Conservation (phyloP, 1,139 yeast species). For the Diutina catenulata region DNA sequence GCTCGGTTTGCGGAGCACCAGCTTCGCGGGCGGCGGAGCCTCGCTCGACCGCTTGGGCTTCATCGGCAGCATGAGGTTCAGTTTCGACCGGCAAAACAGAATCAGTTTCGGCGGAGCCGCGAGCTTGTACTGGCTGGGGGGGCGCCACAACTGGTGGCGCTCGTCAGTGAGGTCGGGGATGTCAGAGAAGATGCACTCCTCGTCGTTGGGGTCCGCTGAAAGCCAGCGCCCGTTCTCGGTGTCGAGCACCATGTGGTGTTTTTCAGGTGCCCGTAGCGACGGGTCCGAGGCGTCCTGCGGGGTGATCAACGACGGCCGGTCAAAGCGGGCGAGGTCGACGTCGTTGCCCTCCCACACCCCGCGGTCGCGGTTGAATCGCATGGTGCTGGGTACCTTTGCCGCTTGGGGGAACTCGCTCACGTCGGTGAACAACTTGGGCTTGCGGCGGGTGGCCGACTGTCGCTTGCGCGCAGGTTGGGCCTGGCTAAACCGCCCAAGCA, state of each 20-base stretch:
- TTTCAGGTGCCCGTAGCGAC: not conserved
- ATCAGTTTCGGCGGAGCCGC: slow-evolving; percentile 2
- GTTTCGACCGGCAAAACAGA: not conserved
- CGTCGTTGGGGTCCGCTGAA: not conserved
- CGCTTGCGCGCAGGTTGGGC: not conserved
- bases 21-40: too few relatives aligned
- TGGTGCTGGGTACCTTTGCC: not conserved
- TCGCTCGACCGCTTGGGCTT: too few relatives aligned
- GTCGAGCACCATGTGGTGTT: slow-evolving; percentile 1
- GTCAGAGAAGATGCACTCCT: not conserved
- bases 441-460: not conserved
- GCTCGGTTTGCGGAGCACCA: too few relatives aligned
- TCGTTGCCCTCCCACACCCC: slow-evolving; percentile 4
- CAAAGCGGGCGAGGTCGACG: not conserved
- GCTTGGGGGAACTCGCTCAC: not conserved
- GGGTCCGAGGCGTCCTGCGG: not conserved
- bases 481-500: not conserved
- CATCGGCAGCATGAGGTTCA: not conserved
- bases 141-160: not conserved
- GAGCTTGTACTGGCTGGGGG: not conserved
- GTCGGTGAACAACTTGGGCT: not conserved
- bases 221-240: slow-evolving; percentile 1
- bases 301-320: not conserved
- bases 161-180: slow-evolving; percentile 4
- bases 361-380: slow-evolving; percentile 1